phyloP scores from a whole-genome alignment of 140 eudicot species.

The Anethum foeniculum region DNA sequence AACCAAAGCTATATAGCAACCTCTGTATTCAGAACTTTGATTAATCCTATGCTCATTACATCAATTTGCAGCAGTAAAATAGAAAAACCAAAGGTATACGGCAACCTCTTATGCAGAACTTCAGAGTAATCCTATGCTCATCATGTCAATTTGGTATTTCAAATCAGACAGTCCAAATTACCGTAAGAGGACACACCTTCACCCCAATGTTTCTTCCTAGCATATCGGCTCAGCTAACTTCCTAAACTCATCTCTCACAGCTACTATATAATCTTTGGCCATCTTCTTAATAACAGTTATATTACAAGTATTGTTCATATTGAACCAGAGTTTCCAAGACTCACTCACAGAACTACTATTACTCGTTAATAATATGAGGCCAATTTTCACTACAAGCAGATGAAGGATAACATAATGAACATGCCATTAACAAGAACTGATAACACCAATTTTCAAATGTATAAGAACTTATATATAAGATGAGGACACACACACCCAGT shows the following conservation, averaged over 20 bases:
- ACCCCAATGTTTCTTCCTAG: constrained; percentile 25
- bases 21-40: background rate
- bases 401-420: background rate
- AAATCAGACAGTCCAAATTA: constrained; percentile 32
- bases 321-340: constrained; percentile 50
- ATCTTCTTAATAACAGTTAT: constrained; percentile 30
- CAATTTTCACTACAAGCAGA: constrained; percentile 13
- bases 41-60: too few species aligned
- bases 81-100: background rate
- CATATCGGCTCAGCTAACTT: constrained; percentile 19
- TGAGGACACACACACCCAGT: too few species aligned
- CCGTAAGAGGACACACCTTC: constrained; percentile 35
- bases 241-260: constrained; percentile 29
- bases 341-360: constrained; percentile 39
- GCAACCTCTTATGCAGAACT: too few species aligned
- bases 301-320: constrained; percentile 59
- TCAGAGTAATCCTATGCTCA: background rate
- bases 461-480: too few species aligned
- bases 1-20: background rate
- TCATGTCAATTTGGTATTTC: constrained; percentile 21
- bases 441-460: too few species aligned
- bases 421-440: too few species aligned
- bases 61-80: background rate
- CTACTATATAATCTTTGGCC: constrained; percentile 41
- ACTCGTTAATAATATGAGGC: constrained; percentile 29